Conservation (phyloP, 768 basidiomycete species). For the Phaeotremella fagi region DNA sequence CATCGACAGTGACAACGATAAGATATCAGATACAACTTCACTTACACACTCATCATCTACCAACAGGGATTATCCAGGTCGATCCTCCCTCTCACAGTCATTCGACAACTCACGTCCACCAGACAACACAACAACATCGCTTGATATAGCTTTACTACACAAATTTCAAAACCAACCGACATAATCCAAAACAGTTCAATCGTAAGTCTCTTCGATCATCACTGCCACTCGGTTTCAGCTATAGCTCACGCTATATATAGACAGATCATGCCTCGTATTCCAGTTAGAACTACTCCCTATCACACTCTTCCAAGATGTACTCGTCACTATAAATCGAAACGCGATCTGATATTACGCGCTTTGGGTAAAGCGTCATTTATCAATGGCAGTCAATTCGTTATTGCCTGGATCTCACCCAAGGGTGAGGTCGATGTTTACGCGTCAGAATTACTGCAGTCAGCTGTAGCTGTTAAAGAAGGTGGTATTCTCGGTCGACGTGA, state of each 20-base stretch:
- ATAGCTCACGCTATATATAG: too few species aligned
- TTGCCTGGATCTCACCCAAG: conserved; percentile 48
- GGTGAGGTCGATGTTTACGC: conserved; percentile 50
- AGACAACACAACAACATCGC: not conserved
- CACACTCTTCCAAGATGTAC: conserved; percentile 47
- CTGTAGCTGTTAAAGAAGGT: conserved; percentile 21
- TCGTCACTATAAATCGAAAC: conserved; percentile 49
- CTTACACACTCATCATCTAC: not conserved
- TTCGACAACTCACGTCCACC: not conserved
- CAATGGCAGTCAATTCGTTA: conserved; percentile 50
- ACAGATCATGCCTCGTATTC: conserved; percentile 48
- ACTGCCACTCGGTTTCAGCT: too few species aligned
- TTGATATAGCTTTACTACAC: too few species aligned
- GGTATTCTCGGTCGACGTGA: conserved; percentile 31
- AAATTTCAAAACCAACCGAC: too few species aligned
- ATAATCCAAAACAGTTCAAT: not conserved
- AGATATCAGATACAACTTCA: not conserved
- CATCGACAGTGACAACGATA: not conserved
- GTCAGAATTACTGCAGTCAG: conserved; percentile 46
- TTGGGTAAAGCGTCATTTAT: conserved; percentile 49
- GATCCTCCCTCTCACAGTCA: not conserved
- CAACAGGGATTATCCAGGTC: not conserved
- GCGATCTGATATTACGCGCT: conserved; percentile 47
- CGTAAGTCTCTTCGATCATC: not conserved
- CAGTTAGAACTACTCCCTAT: conserved; percentile 49